Conservation (phyloP, 2,329 filamentous ascomycete genomes). For the Xylariales sp. region DNA sequence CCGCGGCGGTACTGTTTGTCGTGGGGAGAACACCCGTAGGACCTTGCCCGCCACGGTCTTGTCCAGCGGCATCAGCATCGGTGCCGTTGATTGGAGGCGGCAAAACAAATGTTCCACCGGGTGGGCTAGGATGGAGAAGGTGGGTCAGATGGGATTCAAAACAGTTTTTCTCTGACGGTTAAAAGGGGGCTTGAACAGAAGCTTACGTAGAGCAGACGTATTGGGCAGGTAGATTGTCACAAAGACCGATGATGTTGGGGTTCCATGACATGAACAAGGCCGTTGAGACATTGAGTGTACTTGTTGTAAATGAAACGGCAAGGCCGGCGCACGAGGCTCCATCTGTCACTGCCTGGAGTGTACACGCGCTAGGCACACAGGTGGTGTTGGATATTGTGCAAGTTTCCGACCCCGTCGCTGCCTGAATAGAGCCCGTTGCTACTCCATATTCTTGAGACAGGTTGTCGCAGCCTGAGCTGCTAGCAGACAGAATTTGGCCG, state of each 20-base stretch:
- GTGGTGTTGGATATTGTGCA: background rate
- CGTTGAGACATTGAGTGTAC: background rate
- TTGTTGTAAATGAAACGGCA: background rate
- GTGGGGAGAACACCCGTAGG: no score
- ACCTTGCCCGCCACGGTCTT: no score
- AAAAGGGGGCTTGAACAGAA: no score
- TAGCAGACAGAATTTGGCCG: background rate
- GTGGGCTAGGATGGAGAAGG: no score
- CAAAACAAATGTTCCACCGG: no score
- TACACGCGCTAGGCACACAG: slow-evolving; percentile 2
- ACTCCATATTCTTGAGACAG: slow-evolving; percentile 3
- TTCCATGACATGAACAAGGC: slow-evolving; percentile 3
- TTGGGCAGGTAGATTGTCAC: background rate
- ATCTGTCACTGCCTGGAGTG: background rate
- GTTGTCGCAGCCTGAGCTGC: slow-evolving; percentile 1
- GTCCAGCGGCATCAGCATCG: no score
- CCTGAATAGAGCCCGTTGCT: background rate
- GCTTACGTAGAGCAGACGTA: slow-evolving; percentile 5
- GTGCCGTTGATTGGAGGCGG: no score
- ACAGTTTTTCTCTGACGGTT: no score
- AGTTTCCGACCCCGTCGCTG: background rate
- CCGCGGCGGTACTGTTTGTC: no score
- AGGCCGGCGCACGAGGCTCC: background rate
- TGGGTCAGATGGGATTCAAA: no score
- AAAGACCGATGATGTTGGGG: slow-evolving; percentile 2